These are phyloP conservation scores for Cynanchum wilfordii DNA, from an alignment of 257 asterid genomes.

Conservation along the genomic window DNA sequence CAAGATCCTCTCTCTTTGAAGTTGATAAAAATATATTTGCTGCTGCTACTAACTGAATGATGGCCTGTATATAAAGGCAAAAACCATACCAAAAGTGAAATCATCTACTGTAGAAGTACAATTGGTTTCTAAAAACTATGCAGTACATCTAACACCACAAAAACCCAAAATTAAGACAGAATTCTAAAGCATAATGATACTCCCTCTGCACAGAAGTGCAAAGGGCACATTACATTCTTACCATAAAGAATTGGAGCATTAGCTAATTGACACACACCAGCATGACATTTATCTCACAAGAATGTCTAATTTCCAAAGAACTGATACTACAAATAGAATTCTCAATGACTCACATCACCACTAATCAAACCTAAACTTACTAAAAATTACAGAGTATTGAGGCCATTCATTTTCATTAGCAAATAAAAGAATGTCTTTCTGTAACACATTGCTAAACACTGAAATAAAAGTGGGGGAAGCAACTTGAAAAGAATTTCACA, in stretches of 20 bases:
- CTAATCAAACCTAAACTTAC: not conserved
- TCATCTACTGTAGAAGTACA: not conserved
- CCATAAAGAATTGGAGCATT: not conserved
- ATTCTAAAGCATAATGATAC: not conserved
- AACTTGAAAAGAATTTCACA: not conserved
- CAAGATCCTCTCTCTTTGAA: conserved; percentile 35
- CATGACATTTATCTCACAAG: not conserved
- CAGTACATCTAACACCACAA: not conserved
- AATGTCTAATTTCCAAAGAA: not conserved
- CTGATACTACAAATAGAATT: not conserved
- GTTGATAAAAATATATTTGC: conserved; percentile 29
- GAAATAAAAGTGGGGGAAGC: not conserved
- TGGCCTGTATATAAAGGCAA: conserved; percentile 42
- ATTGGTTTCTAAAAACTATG: not conserved
- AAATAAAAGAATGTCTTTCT: not conserved
- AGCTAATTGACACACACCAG: not conserved
- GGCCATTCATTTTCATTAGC: not conserved
- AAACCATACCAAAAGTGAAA: conserved; percentile 4
- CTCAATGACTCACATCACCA: not conserved
- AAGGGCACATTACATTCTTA: not conserved
- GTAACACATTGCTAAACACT: not conserved
- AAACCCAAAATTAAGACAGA: not conserved
- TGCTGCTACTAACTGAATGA: conserved; percentile 46
- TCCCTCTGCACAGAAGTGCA: not conserved
- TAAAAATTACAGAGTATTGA: not conserved